Conservation (phyloP, 2,329 filamentous ascomycete genomes). For the Macrophomina tecta region DNA sequence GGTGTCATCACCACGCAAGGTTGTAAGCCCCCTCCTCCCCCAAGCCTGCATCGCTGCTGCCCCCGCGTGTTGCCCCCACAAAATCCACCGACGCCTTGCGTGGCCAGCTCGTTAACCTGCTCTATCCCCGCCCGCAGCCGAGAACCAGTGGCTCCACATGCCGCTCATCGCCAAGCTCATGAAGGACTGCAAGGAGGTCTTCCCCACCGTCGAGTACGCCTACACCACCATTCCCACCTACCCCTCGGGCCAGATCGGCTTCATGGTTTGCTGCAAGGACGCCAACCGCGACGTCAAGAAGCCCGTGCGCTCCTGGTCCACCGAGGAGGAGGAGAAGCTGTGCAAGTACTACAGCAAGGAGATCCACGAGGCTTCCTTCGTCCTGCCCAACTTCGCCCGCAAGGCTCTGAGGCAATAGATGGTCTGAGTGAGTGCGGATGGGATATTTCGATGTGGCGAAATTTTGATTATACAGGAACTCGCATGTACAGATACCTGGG, state of each 20-base stretch:
- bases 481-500: conserved; percentile 14
- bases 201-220: conserved; percentile 96
- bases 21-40: conserved; percentile 78
- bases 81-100: background rate
- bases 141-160: conserved; percentile 99
- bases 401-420: conserved; percentile 62
- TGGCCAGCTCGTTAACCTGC: conserved; percentile 35
- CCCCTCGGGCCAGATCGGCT: conserved; percentile 97
- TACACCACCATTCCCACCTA: conserved; percentile 99
- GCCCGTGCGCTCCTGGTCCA: conserved; percentile 79
- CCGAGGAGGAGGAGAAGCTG: conserved; percentile 88
- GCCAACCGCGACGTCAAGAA: conserved; percentile 79
- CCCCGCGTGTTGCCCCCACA: background rate
- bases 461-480: conserved; percentile 14
- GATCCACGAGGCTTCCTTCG: conserved; percentile 92
- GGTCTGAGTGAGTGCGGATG: background rate
- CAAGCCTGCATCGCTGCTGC: conserved; percentile 26
- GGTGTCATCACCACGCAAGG: conserved; percentile 99
- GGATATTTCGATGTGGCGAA: background rate
- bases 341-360: conserved; percentile 98
- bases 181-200: conserved; percentile 95
- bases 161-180: conserved; percentile 92
- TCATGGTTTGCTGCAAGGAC: conserved; percentile 99
- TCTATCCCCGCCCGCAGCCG: conserved; percentile 63
- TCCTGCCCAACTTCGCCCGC: conserved; percentile 91